Base-by-base conservation (phyloP, 805 yeast genomes). In the Schwanniomyces sp. region DNA sequence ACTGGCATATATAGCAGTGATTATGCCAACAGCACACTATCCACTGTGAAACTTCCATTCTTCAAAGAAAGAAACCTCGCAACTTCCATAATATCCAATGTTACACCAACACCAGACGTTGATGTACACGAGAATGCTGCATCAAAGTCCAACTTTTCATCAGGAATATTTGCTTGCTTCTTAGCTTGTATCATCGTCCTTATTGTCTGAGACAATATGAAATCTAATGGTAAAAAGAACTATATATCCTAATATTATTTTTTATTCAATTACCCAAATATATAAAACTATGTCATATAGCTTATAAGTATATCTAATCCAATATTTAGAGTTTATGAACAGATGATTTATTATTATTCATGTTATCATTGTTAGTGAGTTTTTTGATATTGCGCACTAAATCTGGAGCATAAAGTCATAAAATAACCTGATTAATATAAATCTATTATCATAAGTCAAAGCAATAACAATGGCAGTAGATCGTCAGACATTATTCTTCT, bases 401-500 rank as follows among this genome's bases (percentile, higher is more conserved):
- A 10, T 11, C 36, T 32, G 36, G 36, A 32, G 36, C 14, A 16
- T 7, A 10, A 10, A 27, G 8, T 14, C 7, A 30, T 32, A 32
- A 14, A 32, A 37, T 37, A 21, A 5, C 8, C 16, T 37, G 16
- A 37, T 37, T 37, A 21, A 34, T 21, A 34, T 18, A 7, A 10
- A 29, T 29, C 4, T 16, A 21, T 7, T 21, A 34, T 16, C n/a
- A 14, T 17, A 18, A 34, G 17, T 37, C 16, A 21, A 24, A 18
- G 8, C 18, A 8, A 14, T 32, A 32, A 16, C 17, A 32, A 39
- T 39, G 41, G 32, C 54, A 28, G 52, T 66, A 7, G 74, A 70
- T 48, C 58, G 72, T 30, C 73, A 67, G 45, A 64, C 70, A 41
- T 52, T 69, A 41, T 46, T 70, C 24, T 65, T 69, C 57, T 52